Conservation (phyloP, 352 stramenopile genomes). For the Phytophthora sp. region DNA sequence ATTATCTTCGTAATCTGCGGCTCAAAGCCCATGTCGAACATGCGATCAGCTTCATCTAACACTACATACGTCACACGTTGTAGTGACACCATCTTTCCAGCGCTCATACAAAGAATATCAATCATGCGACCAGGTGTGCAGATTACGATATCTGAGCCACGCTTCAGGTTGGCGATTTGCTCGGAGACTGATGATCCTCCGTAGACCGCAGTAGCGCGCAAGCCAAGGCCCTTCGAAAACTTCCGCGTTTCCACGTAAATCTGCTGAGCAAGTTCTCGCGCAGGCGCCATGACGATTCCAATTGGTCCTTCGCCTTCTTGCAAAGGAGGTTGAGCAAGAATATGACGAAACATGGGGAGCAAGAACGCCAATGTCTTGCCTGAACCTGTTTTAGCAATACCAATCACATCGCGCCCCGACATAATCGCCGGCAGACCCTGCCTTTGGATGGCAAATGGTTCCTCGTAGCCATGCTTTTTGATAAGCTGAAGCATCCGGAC, state of each 20-base stretch:
- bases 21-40: constrained; percentile 99
- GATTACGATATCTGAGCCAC: constrained; percentile 98
- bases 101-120: constrained; percentile 99
- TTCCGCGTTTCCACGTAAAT: constrained; percentile 96
- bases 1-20: constrained; percentile 98
- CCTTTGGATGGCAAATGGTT: constrained; percentile 98
- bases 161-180: constrained; percentile 99
- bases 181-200: constrained; percentile 94
- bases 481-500: constrained; percentile 96
- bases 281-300: constrained; percentile 97
- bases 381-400: constrained; percentile 98
- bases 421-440: constrained; percentile 98
- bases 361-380: constrained; percentile 92
- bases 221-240: constrained; percentile 93
- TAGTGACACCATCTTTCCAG: constrained; percentile 95
- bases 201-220: constrained; percentile 96
- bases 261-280: constrained; percentile 98
- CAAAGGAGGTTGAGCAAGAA: constrained; percentile 91
- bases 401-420: constrained; percentile 98
- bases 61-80: constrained; percentile 98
- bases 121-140: constrained; percentile 99
- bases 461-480: constrained; percentile 91
- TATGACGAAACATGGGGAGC: constrained; percentile 96
- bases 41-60: constrained; percentile 99
- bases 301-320: constrained; percentile 97